Conservation (phyloP, 306 rosid species). For the Comarum palustre region DNA sequence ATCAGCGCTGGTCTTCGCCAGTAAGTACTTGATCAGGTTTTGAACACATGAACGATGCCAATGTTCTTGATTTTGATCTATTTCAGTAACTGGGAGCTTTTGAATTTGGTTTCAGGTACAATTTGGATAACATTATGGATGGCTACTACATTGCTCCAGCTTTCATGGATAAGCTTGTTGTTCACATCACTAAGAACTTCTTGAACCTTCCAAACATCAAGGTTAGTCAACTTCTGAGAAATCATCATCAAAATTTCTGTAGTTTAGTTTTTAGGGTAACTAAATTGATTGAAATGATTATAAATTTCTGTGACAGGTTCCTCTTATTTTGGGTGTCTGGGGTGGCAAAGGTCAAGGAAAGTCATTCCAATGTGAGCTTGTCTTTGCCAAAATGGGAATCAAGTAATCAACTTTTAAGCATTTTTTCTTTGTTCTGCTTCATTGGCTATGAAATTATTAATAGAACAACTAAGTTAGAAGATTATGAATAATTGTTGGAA, state of each 20-base stretch:
- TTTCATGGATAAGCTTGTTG: slow-evolving; percentile 77
- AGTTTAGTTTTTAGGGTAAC: not conserved
- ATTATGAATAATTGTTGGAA: not conserved
- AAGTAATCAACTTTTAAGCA: slow-evolving; percentile 45
- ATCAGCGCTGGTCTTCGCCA: slow-evolving; percentile 65
- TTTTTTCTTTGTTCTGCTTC: not conserved
- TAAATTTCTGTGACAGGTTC: slow-evolving; percentile 39
- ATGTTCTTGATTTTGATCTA: not conserved
- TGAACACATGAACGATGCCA: not conserved
- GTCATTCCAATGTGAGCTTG: slow-evolving; percentile 91
- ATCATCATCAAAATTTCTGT: not conserved
- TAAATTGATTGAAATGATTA: not conserved
- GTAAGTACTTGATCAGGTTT: slow-evolving; percentile 40
- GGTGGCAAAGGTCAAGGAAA: slow-evolving; percentile 97
- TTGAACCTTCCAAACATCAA: slow-evolving; percentile 68
- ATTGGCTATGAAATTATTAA: not conserved
- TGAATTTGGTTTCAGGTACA: slow-evolving; percentile 40
- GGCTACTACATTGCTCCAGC: slow-evolving; percentile 85
- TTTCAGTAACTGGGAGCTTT: not conserved
- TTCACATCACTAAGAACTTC: slow-evolving; percentile 81
- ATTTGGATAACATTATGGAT: slow-evolving; percentile 61
- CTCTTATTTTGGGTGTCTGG: slow-evolving; percentile 93
- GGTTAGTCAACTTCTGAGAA: slow-evolving; percentile 20
- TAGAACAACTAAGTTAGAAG: not conserved
- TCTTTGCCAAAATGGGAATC: slow-evolving; percentile 90